Base-by-base conservation (phyloP, 371 early-diverging fungal genomes). In the Mortierella polycephala region DNA sequence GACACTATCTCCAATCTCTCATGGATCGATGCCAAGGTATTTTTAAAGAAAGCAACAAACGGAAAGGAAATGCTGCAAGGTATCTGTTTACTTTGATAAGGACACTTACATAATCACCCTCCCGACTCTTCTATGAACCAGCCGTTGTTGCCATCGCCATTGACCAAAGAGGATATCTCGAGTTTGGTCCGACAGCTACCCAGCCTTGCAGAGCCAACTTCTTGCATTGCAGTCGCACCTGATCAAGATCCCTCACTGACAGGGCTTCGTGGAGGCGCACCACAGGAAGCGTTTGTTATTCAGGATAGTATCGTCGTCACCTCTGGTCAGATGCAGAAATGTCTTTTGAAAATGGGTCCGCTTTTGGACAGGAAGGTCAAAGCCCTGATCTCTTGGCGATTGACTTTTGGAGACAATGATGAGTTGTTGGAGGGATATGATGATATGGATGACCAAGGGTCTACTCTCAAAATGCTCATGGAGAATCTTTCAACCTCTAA, bases 21-120 rank as follows among this genome's bases (percentile, higher is more conserved):
- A 0, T 79, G 80, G 80, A 65, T 79, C 40, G 80, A 79, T 46
- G 49, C 69, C 39, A 79, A 77, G 79, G 79, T 77, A 53, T 14
- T 65, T 69, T 30, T 1, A 9, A 14, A 21, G 13, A 16, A 14
- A 39, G 21, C 16, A 41, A 42, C 30, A 4, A 30, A 30, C 4
- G 30, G 30, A 30, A 30, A 30, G 30, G 1, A 30, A 30, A 30
- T 1, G 30, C 1, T 30, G 30, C 30, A 2, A 2, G 30, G 4
- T 30, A 30, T 30, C 30, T 30, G 30, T 30, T 30, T 30, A 30
- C 30, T 30, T 30, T 30, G 30, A 30, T 30, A 4, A 30, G 30
- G 30, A 30, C 4, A 30, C 30, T 30, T 30, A 30, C 2, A 30
- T 30, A 30, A 30, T 30, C 30, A 30, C 4, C 30, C 30, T 2